Percentiles rank a stretch among this genome's conserved stretches.
Conservation (phyloP, 805 yeast species). For the Zygotorulaspora sp. region DNA sequence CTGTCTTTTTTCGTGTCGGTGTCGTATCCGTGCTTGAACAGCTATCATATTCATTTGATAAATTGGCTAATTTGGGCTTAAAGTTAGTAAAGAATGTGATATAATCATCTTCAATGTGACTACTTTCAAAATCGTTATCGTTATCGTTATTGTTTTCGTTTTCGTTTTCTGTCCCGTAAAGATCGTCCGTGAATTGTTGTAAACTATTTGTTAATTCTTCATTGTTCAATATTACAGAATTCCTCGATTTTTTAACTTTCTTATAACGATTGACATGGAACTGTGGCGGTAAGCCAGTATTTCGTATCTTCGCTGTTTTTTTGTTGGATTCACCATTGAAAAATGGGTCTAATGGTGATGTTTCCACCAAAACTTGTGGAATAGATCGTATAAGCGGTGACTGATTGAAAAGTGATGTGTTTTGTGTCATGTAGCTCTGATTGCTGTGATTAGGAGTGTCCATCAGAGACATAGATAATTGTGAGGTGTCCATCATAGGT, state of each 20-base stretch:
- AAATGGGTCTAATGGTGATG: slow-evolving; percentile 20
- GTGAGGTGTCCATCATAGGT: slow-evolving; percentile 18
- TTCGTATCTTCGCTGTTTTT: slow-evolving; percentile 8
- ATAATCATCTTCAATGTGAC: slow-evolving; percentile 6
- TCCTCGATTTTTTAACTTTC: slow-evolving; percentile 29
- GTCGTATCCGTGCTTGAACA: slow-evolving; percentile 17
- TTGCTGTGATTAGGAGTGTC: slow-evolving; percentile 16
- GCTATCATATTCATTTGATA: slow-evolving; percentile 6
- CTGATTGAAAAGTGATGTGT: slow-evolving; percentile 16
- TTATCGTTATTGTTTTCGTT: slow-evolving; percentile 2
- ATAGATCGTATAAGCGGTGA: slow-evolving; percentile 22
- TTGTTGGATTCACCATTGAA: slow-evolving; percentile 4
- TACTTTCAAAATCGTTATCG: slow-evolving; percentile 4
- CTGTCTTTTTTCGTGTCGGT: slow-evolving; percentile 24
- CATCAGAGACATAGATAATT: slow-evolving; percentile 13
- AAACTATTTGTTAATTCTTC: slow-evolving; percentile 31
- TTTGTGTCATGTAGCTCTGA: slow-evolving; percentile 16
- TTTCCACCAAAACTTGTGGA: slow-evolving; percentile 16
- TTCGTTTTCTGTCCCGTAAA: slow-evolving; percentile 31
- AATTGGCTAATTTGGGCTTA: slow-evolving; percentile 9
- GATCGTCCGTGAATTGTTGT: slow-evolving; percentile 36
- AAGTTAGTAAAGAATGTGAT: slow-evolving; percentile 15
- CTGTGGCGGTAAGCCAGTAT: slow-evolving; percentile 11
- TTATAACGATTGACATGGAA: slow-evolving; percentile 19
- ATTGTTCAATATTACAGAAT: slow-evolving; percentile 29